Conservation (phyloP, 2,329 filamentous ascomycete genomes). For the Teratosphaeriaceae sp. region DNA sequence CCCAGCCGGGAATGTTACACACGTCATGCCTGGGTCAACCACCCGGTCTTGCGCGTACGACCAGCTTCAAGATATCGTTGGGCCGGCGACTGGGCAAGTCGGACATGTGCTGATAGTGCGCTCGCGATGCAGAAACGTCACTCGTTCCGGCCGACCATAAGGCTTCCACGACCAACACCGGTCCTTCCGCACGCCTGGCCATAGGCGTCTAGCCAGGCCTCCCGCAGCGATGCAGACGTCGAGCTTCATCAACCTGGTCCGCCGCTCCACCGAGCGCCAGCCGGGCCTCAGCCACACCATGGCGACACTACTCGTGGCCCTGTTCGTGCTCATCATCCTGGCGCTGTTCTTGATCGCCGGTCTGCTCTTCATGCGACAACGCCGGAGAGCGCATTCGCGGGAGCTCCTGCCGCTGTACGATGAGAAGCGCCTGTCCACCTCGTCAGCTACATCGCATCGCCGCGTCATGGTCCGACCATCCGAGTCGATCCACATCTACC, state of each 20-base stretch:
- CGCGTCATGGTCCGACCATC: slow-evolving; percentile 50
- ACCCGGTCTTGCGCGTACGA: not conserved
- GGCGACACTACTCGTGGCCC: slow-evolving; percentile 69
- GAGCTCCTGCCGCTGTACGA: slow-evolving; percentile 64
- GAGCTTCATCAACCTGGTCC: slow-evolving; percentile 39
- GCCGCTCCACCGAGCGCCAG: slow-evolving; percentile 40
- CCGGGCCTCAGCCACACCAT: slow-evolving; percentile 52
- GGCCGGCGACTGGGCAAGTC: too few relatives aligned
- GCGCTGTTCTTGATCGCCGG: slow-evolving; percentile 60
- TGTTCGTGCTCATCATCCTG: slow-evolving; percentile 72
- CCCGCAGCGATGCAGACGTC: not conserved
- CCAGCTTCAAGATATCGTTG: too few relatives aligned
- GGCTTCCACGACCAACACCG: too few relatives aligned
- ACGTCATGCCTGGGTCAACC: slow-evolving; percentile 7
- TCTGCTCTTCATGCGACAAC: slow-evolving; percentile 67
- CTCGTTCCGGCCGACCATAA: too few relatives aligned
- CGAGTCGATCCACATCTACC: slow-evolving; percentile 68
- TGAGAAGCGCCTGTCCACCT: slow-evolving; percentile 45
- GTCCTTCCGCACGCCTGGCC: too few relatives aligned
- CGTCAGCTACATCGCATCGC: slow-evolving; percentile 45
- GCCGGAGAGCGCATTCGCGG: slow-evolving; percentile 41
- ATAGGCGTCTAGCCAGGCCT: not conserved
- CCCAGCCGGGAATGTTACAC: slow-evolving; percentile 1
- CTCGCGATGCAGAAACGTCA: too few relatives aligned
- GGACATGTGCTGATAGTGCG: too few relatives aligned